These are phyloP conservation scores for Russula lepida DNA, from an alignment of 768 basidiomycete species.

Conservation along the genomic window DNA sequence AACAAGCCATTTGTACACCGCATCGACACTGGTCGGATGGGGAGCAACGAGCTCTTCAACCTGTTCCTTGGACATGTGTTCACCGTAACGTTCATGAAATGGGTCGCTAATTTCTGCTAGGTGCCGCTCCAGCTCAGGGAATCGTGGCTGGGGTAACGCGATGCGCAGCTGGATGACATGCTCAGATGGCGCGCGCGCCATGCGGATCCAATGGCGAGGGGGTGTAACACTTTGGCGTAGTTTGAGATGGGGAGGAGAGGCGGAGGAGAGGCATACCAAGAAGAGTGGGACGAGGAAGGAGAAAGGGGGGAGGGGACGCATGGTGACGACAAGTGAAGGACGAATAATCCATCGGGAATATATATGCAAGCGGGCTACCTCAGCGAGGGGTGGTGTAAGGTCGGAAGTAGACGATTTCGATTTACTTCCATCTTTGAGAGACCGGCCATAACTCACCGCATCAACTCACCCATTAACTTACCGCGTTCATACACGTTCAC, in stretches of 20 bases:
- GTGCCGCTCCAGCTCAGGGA: constrained; percentile 22
- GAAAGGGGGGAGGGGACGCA: not conserved
- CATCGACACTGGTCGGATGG: constrained; percentile 37
- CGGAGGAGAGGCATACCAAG: not conserved
- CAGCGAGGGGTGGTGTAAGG: not conserved
- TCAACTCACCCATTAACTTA: too few species aligned
- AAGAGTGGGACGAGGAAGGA: not conserved
- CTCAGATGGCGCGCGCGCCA: constrained; percentile 36
- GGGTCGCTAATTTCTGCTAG: constrained; percentile 26
- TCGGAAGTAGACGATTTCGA: not conserved
- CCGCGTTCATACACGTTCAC: too few species aligned
- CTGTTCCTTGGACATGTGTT: constrained; percentile 45
- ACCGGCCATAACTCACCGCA: too few species aligned
- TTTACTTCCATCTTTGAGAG: not conserved
- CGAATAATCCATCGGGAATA: not conserved
- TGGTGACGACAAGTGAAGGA: not conserved
- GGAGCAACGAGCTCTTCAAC: constrained; percentile 53
- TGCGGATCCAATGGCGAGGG: constrained; percentile 43
- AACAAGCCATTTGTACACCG: constrained; percentile 48
- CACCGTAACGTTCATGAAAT: constrained; percentile 22
- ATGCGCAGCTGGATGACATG: constrained; percentile 43
- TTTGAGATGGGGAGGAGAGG: constrained; percentile 15
- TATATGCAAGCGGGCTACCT: not conserved
- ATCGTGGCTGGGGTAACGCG: constrained; percentile 23
- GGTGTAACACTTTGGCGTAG: constrained; percentile 40